Evolutionary conservation across 257 asterid species (phyloP), one percentile per base, ranked within the genome.

Genomic region (Linderniella brevidens): DNA sequence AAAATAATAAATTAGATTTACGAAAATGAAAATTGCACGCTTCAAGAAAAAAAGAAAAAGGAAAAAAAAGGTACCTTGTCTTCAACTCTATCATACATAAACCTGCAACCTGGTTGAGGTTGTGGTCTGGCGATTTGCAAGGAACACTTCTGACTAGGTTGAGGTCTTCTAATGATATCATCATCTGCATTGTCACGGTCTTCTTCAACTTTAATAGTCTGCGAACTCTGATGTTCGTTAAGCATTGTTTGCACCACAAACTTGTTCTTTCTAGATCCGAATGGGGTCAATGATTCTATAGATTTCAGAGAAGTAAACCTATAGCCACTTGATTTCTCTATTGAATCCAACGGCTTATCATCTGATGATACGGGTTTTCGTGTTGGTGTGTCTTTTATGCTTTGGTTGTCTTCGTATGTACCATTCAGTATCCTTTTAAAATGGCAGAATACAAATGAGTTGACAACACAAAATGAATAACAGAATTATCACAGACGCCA

Each of bases 1-100:
- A 57, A 55, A 53, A 48, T 46, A 58, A 43, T 8, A 12, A 43
- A 8, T 13, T 3, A 59, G 54, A 20, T 45, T 50, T 17, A 63
- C 57, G 57, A 25, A 37, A 53, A 48, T 63, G 52, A 69, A 52
- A n/a, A n/a, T n/a, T n/a, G n/a, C n/a, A n/a, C n/a, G n/a, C 35
- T 46, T 35, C 29, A 46, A 37, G 8, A 3, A 20, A 15, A 51
- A 25, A 38, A 20, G 55, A 11, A 42, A 48, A 55, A 16, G 13
- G 46, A 46, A 53, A 9, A 32, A 57, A 57, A 18, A 44, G 59
- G 40, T 74, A 90, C 98, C 98, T 85, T 90, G 67, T 79, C 86
- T 68, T 90, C 96, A 25, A 68, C 71, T 65, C 88, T 81, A 65
- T 85, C 96, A 75, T 81, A 73, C 96, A 90, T 81, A 82, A 81